phyloP scores from a whole-genome alignment of 768 basidiomycete genomes.

The Multifurca ochricompacta region DNA sequence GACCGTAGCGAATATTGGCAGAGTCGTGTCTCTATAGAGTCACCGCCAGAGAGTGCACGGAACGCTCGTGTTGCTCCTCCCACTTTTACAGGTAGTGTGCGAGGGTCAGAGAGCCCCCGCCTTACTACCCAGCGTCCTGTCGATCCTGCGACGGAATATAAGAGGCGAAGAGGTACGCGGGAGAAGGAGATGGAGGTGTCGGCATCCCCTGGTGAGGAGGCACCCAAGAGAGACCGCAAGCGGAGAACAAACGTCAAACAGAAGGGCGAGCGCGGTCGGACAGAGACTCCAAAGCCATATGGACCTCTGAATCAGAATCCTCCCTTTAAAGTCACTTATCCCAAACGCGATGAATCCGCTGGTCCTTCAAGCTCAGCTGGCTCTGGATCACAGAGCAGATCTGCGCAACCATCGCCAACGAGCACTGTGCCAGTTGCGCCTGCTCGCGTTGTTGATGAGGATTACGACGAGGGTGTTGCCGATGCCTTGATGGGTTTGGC shows the following conservation, averaged over 20 bases:
- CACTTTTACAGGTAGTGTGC: slow-evolving; percentile 29
- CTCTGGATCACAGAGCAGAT: slow-evolving; percentile 43
- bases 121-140: slow-evolving; percentile 27
- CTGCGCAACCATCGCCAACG: slow-evolving; percentile 67
- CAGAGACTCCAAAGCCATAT: slow-evolving; percentile 39
- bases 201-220: slow-evolving; percentile 26
- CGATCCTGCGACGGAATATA: slow-evolving; percentile 35
- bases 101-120: slow-evolving; percentile 54
- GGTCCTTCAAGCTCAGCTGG: slow-evolving; percentile 61
- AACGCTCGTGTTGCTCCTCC: slow-evolving; percentile 25
- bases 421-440: slow-evolving; percentile 52
- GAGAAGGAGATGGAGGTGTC: slow-evolving; percentile 19
- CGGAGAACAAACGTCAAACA: slow-evolving; percentile 34
- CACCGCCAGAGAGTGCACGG: slow-evolving; percentile 23
- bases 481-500: slow-evolving; percentile 71
- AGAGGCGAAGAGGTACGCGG: slow-evolving; percentile 29
- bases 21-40: slow-evolving; percentile 5
- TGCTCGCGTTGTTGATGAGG: slow-evolving; percentile 73
- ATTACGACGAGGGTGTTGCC: slow-evolving; percentile 90
- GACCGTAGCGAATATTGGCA: slow-evolving; percentile 12
- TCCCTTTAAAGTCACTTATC: slow-evolving; percentile 23
- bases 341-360: slow-evolving; percentile 41
- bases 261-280: slow-evolving; percentile 40
- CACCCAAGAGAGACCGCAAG: slow-evolving; percentile 52
- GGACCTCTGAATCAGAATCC: slow-evolving; percentile 18